Evolutionary conservation across 129 eudicot species (phyloP), one percentile per base, ranked within the genome.

Genomic region (Chrysanthemum makinoi): DNA sequence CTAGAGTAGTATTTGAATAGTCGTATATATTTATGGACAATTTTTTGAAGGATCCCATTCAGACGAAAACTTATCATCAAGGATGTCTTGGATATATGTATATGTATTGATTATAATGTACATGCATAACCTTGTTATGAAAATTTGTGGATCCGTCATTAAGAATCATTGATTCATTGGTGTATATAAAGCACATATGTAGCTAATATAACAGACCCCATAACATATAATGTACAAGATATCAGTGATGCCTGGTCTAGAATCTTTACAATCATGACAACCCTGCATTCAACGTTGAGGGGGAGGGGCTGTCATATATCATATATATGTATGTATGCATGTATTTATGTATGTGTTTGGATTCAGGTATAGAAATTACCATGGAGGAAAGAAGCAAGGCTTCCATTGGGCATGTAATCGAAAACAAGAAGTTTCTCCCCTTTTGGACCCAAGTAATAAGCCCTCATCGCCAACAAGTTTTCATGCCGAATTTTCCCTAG

Each of bases 361-460:
- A 20, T 68, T 12, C 64, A 58, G 43, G 55, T 13, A 56, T 35
- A 51, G 43, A 50, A 60, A 76, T 62, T 68, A 87, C 97, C 97
- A 60, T 91, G 95, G 67, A 91, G 85, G 75, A 91, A 88, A 15
- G 86, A 75, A 39, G 89, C 86, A 54, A 91, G 85, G 58, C 97
- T 91, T 79, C 97, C 97, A 46, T 85, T 91, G 56, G 88, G 83
- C 84, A 88, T 87, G 77, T 87, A 91, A 74, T 91, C 97, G 18
- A 87, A 91, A 69, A 91, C 97, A 53, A 91, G 85, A 83, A 91
- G 86, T 79, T 91, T 91, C 80, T 91, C 97, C 44, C 97, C 97
- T 75, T 91, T 91, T 18, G 97, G 97, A 26, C 97, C 97, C 72
- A 88, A 48, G 72, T 88, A 91, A 72, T 82, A 91, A 70, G 92